phyloP scores from a whole-genome alignment of 805 yeast species.

The Saccharomyces mikatae region DNA sequence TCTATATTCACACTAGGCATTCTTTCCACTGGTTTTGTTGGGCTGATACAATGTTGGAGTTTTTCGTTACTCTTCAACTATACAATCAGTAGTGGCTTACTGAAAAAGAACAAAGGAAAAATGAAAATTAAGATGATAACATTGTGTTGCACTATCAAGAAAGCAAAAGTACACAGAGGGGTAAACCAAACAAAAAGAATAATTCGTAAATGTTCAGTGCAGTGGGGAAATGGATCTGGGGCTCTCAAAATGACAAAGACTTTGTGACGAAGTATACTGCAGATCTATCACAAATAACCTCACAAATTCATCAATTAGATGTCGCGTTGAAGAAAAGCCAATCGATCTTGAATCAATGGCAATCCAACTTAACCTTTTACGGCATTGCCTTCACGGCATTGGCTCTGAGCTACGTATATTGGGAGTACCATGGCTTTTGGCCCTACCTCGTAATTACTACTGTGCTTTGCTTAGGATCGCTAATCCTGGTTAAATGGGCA shows the following conservation, averaged over 20 bases:
- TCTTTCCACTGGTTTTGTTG: not conserved
- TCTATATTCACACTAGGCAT: constrained; percentile 27
- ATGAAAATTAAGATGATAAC: not conserved
- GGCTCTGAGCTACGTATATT: constrained; percentile 1
- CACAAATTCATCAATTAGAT: constrained; percentile 23
- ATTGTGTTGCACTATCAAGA: not conserved
- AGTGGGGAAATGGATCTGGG: constrained; percentile 5
- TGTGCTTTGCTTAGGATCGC: constrained; percentile 1
- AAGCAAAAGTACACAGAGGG: not conserved
- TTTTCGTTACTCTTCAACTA: not conserved
- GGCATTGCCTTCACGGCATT: constrained; percentile 10
- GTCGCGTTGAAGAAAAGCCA: constrained; percentile 15
- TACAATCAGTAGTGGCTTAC: not conserved
- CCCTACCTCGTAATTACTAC: not conserved
- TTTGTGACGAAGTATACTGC: constrained; percentile 24
- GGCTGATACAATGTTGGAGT: not conserved
- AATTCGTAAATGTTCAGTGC: constrained; percentile 11
- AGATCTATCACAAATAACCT: constrained; percentile 22
- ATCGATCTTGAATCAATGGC: constrained; percentile 10
- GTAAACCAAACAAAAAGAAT: not conserved
- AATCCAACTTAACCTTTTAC: constrained; percentile 13
- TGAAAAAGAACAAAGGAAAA: not conserved
- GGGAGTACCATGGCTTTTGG: constrained; percentile 4
- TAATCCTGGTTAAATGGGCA: constrained; percentile 6
- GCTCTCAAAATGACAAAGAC: constrained; percentile 9